phyloP scores from a whole-genome alignment of 1,284 basidiomycete genomes.

The Phylloboletellus chloephorus region DNA sequence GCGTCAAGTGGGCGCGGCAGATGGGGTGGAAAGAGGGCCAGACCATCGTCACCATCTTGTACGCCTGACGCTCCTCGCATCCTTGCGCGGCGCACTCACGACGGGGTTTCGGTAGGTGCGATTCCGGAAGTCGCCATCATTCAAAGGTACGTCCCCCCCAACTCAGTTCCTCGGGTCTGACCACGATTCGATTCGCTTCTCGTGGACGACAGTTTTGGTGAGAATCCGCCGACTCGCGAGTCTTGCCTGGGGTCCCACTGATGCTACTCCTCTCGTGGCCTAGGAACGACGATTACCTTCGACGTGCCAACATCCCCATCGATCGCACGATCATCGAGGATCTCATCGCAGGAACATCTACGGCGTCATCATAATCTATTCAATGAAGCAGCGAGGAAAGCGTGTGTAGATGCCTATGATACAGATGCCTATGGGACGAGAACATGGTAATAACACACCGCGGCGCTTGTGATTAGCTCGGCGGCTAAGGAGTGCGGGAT shows the following conservation, averaged over 20 bases:
- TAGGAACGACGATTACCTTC: conserved; percentile 73
- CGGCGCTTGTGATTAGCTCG: conserved; percentile 12
- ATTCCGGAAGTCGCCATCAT: conserved; percentile 81
- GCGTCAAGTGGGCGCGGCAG: conserved; percentile 70
- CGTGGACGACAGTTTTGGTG: conserved; percentile 39
- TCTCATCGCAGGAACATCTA: conserved; percentile 33
- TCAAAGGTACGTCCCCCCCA: conserved; percentile 61
- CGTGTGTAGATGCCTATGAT: conserved; percentile 24
- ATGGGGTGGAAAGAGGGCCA: conserved; percentile 64
- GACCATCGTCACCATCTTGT: conserved; percentile 82
- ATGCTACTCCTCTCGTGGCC: background rate
- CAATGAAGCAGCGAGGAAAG: conserved; percentile 9
- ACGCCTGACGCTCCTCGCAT: conserved; percentile 23
- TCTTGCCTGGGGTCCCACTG: background rate
- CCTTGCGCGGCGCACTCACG: conserved; percentile 1
- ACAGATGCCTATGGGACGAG: conserved; percentile 22
- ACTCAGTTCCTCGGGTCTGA: background rate
- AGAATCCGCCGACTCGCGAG: conserved; percentile 8
- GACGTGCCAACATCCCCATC: conserved; percentile 54
- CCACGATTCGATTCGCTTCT: background rate
- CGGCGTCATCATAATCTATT: too few species aligned
- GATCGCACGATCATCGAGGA: conserved; percentile 51
- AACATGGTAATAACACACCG: conserved; percentile 6
- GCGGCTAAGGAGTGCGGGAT: conserved; percentile 21
- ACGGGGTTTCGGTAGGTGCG: conserved; percentile 52